Percentiles rank a stretch among this genome's conserved stretches.
These are phyloP conservation scores for Eutypa lata DNA, from an alignment of 2,329 filamentous ascomycete genomes.

Conservation along the genomic window DNA sequence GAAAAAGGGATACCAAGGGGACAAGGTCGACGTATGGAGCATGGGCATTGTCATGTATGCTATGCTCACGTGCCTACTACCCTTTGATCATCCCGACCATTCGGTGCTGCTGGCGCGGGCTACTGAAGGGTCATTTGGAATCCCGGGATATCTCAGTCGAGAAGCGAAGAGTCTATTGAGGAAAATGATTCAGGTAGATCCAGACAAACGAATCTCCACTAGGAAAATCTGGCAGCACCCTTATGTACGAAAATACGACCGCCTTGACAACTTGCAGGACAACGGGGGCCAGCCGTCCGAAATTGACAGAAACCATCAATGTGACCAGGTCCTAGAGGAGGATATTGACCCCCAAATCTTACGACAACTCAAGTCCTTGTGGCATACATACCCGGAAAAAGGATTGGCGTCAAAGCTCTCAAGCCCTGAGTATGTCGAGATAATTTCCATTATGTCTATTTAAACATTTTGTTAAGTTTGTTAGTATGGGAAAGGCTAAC, in stretches of 20 bases:
- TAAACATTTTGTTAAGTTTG: not conserved
- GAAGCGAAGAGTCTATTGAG: slow-evolving; percentile 77
- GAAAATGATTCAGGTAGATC: slow-evolving; percentile 75
- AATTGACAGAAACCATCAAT: slow-evolving; percentile 59
- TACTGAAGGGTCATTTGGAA: slow-evolving; percentile 56
- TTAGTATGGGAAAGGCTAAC: slow-evolving; percentile 17
- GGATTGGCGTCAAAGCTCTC: slow-evolving; percentile 68
- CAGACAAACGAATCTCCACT: slow-evolving; percentile 75
- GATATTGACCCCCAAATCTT: slow-evolving; percentile 81
- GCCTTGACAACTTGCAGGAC: slow-evolving; percentile 64
- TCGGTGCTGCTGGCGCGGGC: slow-evolving; percentile 60
- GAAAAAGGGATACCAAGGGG: slow-evolving; percentile 68
- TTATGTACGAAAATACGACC: slow-evolving; percentile 79
- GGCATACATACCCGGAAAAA: slow-evolving; percentile 79
- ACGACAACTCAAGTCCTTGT: slow-evolving; percentile 82
- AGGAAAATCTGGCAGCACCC: slow-evolving; percentile 83
- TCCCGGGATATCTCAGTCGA: slow-evolving; percentile 59
- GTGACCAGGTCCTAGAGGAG: slow-evolving; percentile 54
- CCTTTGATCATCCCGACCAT: slow-evolving; percentile 69
- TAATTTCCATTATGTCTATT: not conserved
- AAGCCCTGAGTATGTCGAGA: slow-evolving; percentile 54
- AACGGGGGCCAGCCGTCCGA: slow-evolving; percentile 51
- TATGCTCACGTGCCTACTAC: slow-evolving; percentile 77
- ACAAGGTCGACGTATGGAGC: slow-evolving; percentile 91
- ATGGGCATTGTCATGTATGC: slow-evolving; percentile 87